A percentile compares a stretch with the other conserved stretches of the same genome.
Conservation (phyloP, 768 basidiomycete genomes). For the Filobasidium wieringae region DNA sequence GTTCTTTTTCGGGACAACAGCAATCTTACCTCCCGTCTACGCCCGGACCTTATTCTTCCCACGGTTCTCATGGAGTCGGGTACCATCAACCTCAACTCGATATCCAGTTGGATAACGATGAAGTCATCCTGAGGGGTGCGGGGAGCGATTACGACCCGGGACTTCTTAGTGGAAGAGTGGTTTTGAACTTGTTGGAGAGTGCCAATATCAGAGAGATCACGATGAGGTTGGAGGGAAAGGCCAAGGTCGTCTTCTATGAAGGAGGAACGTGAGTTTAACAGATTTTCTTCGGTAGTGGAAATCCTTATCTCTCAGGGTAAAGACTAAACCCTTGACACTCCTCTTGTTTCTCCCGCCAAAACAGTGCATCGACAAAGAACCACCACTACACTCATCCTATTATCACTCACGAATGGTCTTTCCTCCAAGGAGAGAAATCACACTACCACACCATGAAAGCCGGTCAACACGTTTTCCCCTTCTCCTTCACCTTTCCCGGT, state of each 20-base stretch:
- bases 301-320: neutral
- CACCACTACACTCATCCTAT: constrained; percentile 45
- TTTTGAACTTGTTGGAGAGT: constrained; percentile 64
- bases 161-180: constrained; percentile 66
- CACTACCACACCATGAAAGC: constrained; percentile 84
- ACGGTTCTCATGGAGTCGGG: neutral
- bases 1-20: neutral
- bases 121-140: constrained; percentile 60
- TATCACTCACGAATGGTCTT: constrained; percentile 81
- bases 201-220: constrained; percentile 71
- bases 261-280: constrained; percentile 25
- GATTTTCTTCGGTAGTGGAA: neutral
- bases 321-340: neutral
- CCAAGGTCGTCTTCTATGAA: constrained; percentile 51
- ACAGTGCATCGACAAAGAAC: constrained; percentile 20
- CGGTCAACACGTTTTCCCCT: constrained; percentile 87
- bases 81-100: constrained; percentile 44
- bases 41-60: neutral
- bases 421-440: constrained; percentile 69
- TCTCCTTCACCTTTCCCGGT: constrained; percentile 73
- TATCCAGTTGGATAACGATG: constrained; percentile 61
- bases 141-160: constrained; percentile 73
- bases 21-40: neutral
- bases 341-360: too few relatives aligned
- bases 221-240: constrained; percentile 74